Evolutionary conservation across 228 moss, liverwort and hornwort species (phyloP), one percentile per base, ranked within the genome.

Genomic region (Sphagnum fallax): DNA sequence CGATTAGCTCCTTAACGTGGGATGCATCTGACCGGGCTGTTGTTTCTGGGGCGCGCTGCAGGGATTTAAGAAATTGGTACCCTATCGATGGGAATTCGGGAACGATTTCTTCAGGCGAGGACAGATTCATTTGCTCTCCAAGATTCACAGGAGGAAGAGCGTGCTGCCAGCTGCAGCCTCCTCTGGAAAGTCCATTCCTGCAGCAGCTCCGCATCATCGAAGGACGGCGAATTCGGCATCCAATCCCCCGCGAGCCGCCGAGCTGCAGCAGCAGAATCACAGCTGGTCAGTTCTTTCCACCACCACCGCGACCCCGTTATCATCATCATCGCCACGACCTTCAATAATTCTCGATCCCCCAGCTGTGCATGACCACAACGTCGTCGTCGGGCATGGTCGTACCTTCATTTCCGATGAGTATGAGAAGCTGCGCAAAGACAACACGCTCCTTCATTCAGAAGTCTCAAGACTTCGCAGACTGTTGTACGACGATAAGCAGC

Each of bases 91-190:
- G 91, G 91, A 91, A 80, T 91, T 91, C 6, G 84, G 87, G 4
- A 91, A 91, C 61, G 91, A 91, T 70, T 89, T 80, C 66, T 91
- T 91, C 67, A 83, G 91, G 6, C 84, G 86, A n/a, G 91, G 91
- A 18, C 84, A 89, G 81, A 64, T 82, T 16, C 87, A 91, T 15
- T 75, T 89, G 49, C 65, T 91, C 53, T 87, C 89, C 71, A 89
- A 89, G 79, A 91, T 91, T 52, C 87, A 91, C 76, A 60, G 91
- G 75, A 78, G 91, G 55, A 91, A 91, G 81, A 78, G 87, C 8
- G 73, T 79, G 47, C 82, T 79, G 47, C 79, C 79, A 32, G 32
- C 32, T 32, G 2, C 32, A 3, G 2, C 32, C 32, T 32, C 32
- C 32, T 32, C 32, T 32, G 32, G 32, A 0, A 79, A 80, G 3